phyloP scores from a whole-genome alignment of 169 alveolate species.

The Babesia bovis region DNA sequence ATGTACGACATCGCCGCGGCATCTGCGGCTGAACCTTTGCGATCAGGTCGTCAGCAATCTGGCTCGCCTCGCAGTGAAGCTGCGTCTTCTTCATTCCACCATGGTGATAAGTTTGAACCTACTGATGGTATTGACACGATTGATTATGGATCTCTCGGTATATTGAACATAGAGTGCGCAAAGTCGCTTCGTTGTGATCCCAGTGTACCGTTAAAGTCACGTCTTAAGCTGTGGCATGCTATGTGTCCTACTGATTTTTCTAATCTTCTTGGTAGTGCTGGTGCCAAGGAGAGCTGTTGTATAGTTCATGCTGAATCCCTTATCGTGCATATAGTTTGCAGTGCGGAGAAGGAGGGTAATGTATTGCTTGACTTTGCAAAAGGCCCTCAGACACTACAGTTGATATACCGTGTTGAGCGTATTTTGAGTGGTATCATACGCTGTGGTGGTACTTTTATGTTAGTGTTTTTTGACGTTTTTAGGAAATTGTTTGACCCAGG shows the following conservation, averaged over 20 bases:
- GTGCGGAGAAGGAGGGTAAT: slow-evolving; percentile 63
- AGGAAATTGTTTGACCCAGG: slow-evolving; percentile 60
- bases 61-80: slow-evolving; percentile 1
- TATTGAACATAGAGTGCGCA: slow-evolving; percentile 27
- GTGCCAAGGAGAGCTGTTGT: slow-evolving; percentile 53
- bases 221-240: slow-evolving; percentile 65
- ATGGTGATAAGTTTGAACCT: not conserved
- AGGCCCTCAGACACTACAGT: slow-evolving; percentile 62
- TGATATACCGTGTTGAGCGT: slow-evolving; percentile 56
- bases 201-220: slow-evolving; percentile 5
- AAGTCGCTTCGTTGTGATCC: slow-evolving; percentile 24
- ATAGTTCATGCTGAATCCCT: slow-evolving; percentile 65
- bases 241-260: slow-evolving; percentile 43
- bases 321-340: slow-evolving; percentile 47
- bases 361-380: slow-evolving; percentile 38
- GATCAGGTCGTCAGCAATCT: not conserved
- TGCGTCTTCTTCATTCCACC: not conserved
- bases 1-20: not conserved
- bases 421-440: slow-evolving; percentile 8
- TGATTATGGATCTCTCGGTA: slow-evolving; percentile 43
- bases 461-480: slow-evolving; percentile 73
- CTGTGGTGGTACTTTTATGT: slow-evolving; percentile 60
- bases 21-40: not conserved
- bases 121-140: not conserved
- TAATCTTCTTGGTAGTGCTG: slow-evolving; percentile 35